Evolutionary conservation across 2,329 filamentous ascomycete genomes (phyloP).

Genomic region (Verticillium tricorpus): DNA sequence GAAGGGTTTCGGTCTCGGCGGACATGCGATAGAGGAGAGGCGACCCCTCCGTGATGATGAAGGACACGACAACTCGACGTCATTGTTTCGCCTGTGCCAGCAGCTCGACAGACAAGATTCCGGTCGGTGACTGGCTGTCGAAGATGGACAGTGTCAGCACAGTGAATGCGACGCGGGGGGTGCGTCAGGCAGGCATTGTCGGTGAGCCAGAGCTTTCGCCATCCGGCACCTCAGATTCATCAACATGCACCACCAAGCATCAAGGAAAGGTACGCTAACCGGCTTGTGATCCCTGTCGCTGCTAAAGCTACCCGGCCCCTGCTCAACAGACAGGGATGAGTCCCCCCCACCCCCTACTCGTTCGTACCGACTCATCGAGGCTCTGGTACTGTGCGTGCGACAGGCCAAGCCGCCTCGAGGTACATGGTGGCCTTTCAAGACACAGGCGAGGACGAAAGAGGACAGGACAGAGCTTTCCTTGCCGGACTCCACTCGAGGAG

Average conservation of each 20-base stretch:
- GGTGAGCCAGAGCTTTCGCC: background rate
- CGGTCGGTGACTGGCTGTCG: background rate
- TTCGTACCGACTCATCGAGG: background rate
- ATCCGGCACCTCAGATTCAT: background rate
- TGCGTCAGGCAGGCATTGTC: background rate
- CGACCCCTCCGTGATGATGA: background rate
- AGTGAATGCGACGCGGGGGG: background rate
- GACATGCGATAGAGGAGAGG: background rate
- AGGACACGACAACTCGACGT: background rate
- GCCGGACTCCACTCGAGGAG: background rate
- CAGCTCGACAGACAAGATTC: background rate
- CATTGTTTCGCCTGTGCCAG: background rate
- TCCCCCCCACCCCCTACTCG: background rate
- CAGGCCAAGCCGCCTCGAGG: background rate
- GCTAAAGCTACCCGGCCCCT: background rate
- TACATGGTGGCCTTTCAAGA: background rate
- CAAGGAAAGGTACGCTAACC: background rate
- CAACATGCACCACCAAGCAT: background rate
- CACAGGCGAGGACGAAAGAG: background rate
- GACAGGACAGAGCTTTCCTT: background rate
- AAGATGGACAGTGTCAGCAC: background rate
- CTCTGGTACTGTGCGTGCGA: background rate
- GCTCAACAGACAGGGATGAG: background rate
- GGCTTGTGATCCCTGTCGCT: background rate
- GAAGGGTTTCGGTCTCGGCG: background rate